These are phyloP conservation scores for Candida endomychidarum DNA, from an alignment of 805 yeast species.

Conservation along the genomic window DNA sequence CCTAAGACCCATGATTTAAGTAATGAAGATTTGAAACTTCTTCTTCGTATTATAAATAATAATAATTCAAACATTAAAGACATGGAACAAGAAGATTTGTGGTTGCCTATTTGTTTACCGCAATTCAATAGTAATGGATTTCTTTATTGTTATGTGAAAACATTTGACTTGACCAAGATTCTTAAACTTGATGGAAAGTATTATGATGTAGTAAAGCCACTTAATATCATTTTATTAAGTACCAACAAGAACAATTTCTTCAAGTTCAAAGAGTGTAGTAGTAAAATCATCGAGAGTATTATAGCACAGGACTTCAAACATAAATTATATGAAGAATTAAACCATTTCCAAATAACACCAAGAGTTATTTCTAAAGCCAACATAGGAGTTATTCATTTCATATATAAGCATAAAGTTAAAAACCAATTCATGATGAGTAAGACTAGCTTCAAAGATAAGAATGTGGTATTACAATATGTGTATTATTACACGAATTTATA, in stretches of 20 bases:
- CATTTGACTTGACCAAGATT: slow-evolving; percentile 22
- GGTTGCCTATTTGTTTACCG: slow-evolving; percentile 94
- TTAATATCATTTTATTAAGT: slow-evolving; percentile 51
- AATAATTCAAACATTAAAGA: slow-evolving; percentile 17
- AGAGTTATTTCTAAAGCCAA: slow-evolving; percentile 3
- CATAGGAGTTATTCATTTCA: slow-evolving; percentile 56
- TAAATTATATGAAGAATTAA: slow-evolving; percentile 25
- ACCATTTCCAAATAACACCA: slow-evolving; percentile 6
- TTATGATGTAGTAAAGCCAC: slow-evolving; percentile 18
- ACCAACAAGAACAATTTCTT: slow-evolving; percentile 79
- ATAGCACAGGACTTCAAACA: slow-evolving; percentile 21
- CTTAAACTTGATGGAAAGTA: slow-evolving; percentile 16
- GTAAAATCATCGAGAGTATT: slow-evolving; percentile 43
- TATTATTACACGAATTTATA: slow-evolving; percentile 31
- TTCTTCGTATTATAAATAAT: slow-evolving; percentile 66
- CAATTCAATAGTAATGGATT: slow-evolving; percentile 88
- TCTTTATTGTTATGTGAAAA: slow-evolving; percentile 72
- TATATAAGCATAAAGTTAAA: slow-evolving; percentile 67
- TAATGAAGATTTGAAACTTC: slow-evolving; percentile 75
- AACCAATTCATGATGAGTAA: slow-evolving; percentile 61
- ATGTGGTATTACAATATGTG: slow-evolving; percentile 37
- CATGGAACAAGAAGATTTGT: slow-evolving; percentile 60
- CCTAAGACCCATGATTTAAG: slow-evolving; percentile 78
- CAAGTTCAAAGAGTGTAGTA: slow-evolving; percentile 64
- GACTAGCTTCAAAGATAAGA: slow-evolving; percentile 18